Evolutionary conservation across 2,329 filamentous ascomycete species (phyloP).

Genomic region (Clonostachys byssicola): DNA sequence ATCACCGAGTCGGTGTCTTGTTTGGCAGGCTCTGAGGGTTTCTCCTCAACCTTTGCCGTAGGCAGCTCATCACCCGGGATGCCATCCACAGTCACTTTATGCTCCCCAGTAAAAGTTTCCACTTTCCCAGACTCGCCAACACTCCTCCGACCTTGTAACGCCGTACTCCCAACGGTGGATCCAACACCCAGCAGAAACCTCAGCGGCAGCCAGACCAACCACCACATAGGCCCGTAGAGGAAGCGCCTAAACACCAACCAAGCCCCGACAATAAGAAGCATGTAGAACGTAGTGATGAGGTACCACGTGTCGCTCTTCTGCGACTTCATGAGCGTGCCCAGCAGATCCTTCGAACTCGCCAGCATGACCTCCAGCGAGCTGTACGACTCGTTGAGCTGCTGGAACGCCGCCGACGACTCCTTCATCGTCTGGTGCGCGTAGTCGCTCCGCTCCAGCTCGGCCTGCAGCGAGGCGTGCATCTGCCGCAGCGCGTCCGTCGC

Average conservation of each 20-base stretch:
- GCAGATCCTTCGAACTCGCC: conserved; percentile 66
- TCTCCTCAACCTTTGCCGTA: conserved; percentile 39
- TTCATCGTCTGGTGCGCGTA: conserved; percentile 88
- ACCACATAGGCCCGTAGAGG: conserved; percentile 86
- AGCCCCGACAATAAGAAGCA: conserved; percentile 69
- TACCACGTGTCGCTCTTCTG: conserved; percentile 99
- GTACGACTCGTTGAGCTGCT: conserved; percentile 77
- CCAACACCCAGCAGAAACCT: conserved; percentile 58
- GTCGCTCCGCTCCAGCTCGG: conserved; percentile 78
- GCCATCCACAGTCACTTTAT: conserved; percentile 22
- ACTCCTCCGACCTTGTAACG: conserved; percentile 31
- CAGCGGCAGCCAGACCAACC: conserved; percentile 82
- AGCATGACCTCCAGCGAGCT: conserved; percentile 74
- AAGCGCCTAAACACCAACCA: conserved; percentile 86
- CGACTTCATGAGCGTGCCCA: conserved; percentile 75
- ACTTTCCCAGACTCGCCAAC: conserved; percentile 14
- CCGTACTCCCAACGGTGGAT: conserved; percentile 48
- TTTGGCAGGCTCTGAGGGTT: conserved; percentile 3
- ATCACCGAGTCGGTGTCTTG: conserved; percentile 33
- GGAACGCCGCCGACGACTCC: conserved; percentile 79
- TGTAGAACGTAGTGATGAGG: conserved; percentile 81
- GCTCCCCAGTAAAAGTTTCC: conserved; percentile 16
- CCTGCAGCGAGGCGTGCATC: conserved; percentile 82
- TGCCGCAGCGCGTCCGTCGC: conserved; percentile 80
- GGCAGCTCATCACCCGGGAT: conserved; percentile 37